Evolutionary conservation across 192 early-diverging fungal genomes (phyloP).

Genomic region (Neocallimastix lanati): DNA sequence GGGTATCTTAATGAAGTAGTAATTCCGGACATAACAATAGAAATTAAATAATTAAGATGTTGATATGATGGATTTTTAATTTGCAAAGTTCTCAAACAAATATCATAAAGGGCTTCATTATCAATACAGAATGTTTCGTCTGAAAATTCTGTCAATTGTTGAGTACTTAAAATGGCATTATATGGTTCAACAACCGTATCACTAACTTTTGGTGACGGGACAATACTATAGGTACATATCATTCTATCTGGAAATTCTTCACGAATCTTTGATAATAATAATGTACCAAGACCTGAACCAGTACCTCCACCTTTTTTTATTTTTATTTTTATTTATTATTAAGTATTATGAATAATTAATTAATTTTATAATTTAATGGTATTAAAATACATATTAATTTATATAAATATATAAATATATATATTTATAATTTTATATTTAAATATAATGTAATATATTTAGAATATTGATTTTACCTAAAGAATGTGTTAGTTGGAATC

Average conservation of each 20-base stretch:
- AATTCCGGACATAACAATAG: neutral
- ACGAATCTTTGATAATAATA: conserved; percentile 43
- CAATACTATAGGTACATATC: conserved; percentile 56
- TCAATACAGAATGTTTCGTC: neutral
- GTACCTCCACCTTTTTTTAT: conserved; percentile 34
- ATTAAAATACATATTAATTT: too few species aligned
- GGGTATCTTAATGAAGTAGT: neutral
- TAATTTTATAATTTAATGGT: too few species aligned
- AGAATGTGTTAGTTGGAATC: conserved; percentile 56
- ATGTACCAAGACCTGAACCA: conserved; percentile 48
- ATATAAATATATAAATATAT: too few species aligned
- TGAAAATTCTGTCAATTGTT: neutral
- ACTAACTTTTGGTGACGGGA: conserved; percentile 41
- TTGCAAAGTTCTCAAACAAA: neutral
- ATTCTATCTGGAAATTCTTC: conserved; percentile 34
- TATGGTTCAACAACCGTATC: conserved; percentile 53
- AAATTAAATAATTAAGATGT: neutral
- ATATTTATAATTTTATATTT: too few species aligned
- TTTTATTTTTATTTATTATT: neutral
- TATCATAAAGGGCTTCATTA: neutral
- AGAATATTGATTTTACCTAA: conserved; percentile 9
- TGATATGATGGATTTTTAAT: neutral
- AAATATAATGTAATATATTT: too few species aligned
- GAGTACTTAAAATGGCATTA: neutral
- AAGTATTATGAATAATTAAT: too few species aligned